Evolutionary conservation across 306 rosid genomes (phyloP).

Genomic region (Rubus parviflorus): DNA sequence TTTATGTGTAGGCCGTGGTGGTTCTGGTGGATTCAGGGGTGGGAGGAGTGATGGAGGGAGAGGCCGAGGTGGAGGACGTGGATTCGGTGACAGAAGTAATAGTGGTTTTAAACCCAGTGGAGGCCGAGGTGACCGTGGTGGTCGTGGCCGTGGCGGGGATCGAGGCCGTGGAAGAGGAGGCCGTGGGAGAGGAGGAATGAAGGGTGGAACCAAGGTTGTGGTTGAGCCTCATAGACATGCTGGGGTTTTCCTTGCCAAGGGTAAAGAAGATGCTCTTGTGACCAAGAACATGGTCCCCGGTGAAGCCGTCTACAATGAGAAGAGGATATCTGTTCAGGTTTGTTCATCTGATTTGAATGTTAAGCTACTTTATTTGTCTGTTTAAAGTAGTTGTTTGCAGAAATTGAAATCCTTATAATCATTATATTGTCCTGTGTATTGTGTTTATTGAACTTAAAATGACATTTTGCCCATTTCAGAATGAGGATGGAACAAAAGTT

Average conservation of each 20-base stretch:
- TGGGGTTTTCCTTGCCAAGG: constrained; percentile 87
- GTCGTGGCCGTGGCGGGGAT: constrained; percentile 33
- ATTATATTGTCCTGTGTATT: neutral
- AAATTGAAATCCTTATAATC: too few relatives aligned
- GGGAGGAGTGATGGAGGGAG: constrained; percentile 39
- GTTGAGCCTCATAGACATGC: constrained; percentile 68
- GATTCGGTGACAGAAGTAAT: constrained; percentile 34
- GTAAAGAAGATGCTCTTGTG: constrained; percentile 90
- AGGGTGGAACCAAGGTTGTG: constrained; percentile 49
- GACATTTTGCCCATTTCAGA: constrained; percentile 31
- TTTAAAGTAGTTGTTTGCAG: neutral
- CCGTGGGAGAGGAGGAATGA: constrained; percentile 41
- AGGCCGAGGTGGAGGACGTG: constrained; percentile 38
- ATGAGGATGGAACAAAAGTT: constrained; percentile 72
- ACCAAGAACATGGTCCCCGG: constrained; percentile 88
- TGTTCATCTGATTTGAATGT: neutral
- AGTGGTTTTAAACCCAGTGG: constrained; percentile 23
- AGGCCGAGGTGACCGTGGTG: constrained; percentile 26
- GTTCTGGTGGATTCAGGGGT: constrained; percentile 46
- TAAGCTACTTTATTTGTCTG: neutral
- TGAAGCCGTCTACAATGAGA: constrained; percentile 89
- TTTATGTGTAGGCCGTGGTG: constrained; percentile 41
- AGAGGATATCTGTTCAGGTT: constrained; percentile 76
- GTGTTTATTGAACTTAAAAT: neutral
- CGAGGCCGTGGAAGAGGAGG: constrained; percentile 27